Evolutionary conservation across 441 rosid species (phyloP).

Genomic region (Cnidoscolus chayamansa): DNA sequence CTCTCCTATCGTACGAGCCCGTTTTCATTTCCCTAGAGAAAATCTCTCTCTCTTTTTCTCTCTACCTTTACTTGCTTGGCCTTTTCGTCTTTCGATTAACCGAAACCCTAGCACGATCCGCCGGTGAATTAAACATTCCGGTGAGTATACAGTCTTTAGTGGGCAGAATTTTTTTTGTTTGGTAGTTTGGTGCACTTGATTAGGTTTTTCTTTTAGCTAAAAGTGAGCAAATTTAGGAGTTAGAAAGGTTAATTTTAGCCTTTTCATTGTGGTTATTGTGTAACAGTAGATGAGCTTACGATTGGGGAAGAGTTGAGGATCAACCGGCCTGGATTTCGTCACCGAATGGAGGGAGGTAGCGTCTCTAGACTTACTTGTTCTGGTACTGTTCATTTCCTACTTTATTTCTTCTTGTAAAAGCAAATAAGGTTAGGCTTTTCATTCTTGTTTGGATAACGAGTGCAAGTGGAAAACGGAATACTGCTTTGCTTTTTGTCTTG

Average conservation of each 20-base stretch:
- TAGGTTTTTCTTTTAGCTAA: conserved; percentile 13
- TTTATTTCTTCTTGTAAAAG: conserved; percentile 27
- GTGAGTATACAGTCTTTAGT: conserved; percentile 23
- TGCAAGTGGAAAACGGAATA: conserved; percentile 1
- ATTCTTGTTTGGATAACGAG: background rate
- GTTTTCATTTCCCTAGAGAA: conserved; percentile 13
- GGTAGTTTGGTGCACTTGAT: background rate
- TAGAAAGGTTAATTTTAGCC: conserved; percentile 12
- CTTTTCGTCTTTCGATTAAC: conserved; percentile 25
- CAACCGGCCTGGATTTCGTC: conserved; percentile 61
- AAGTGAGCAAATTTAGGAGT: background rate
- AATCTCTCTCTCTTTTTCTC: background rate
- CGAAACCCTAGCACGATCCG: conserved; percentile 62
- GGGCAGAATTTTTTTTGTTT: background rate
- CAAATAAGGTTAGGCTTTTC: conserved; percentile 21
- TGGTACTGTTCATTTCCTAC: conserved; percentile 85
- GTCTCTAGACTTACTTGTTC: conserved; percentile 84
- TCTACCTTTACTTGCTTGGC: background rate
- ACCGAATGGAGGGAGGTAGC: conserved; percentile 99
- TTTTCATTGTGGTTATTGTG: conserved; percentile 21
- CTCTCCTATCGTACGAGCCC: conserved; percentile 1
- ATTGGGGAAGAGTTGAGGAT: conserved; percentile 59
- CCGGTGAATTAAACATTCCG: conserved; percentile 37
- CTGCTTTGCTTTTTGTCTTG: conserved; percentile 1
- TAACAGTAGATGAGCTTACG: conserved; percentile 58